Conservation (phyloP, 1,284 basidiomycete species). For the Rhodotorula glutinis region DNA sequence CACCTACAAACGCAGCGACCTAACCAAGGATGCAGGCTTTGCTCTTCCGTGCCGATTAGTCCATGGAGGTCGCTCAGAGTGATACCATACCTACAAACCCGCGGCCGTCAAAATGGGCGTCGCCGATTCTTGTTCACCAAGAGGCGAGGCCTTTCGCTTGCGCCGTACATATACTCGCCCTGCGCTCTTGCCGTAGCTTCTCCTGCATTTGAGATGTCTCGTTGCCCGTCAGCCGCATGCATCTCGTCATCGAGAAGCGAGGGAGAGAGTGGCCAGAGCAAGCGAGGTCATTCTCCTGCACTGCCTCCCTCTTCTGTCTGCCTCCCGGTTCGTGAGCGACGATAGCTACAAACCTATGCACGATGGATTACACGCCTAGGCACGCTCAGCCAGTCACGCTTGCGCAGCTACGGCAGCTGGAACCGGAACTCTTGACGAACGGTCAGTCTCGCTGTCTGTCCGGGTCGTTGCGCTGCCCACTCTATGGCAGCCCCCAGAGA, state of each 20-base stretch:
- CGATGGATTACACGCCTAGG: constrained; percentile 12
- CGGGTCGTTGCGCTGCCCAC: too few relatives aligned
- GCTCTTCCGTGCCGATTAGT: neutral
- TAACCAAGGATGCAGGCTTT: constrained; percentile 5
- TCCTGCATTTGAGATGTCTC: too few relatives aligned
- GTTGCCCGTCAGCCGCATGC: too few relatives aligned
- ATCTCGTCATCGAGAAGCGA: too few relatives aligned
- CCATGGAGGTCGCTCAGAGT: constrained; percentile 5
- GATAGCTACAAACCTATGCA: neutral
- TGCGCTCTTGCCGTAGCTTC: neutral
- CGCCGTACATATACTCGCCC: neutral
- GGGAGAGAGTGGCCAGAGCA: too few relatives aligned
- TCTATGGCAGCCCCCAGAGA: too few relatives aligned
- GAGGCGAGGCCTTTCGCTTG: constrained; percentile 5
- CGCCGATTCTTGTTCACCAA: too few relatives aligned
- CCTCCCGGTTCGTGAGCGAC: too few relatives aligned
- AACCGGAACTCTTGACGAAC: constrained; percentile 24
- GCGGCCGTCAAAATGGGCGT: neutral
- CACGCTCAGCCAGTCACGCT: constrained; percentile 37
- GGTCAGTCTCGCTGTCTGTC: too few relatives aligned
- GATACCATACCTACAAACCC: constrained; percentile 1
- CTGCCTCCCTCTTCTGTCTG: too few relatives aligned
- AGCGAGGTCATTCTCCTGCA: too few relatives aligned
- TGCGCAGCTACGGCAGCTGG: constrained; percentile 19
- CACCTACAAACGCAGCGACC: neutral